A percentile compares a stretch with the other conserved stretches of the same genome.
These are phyloP conservation scores for Candida maesae DNA, from an alignment of 805 yeast species.

Conservation along the genomic window DNA sequence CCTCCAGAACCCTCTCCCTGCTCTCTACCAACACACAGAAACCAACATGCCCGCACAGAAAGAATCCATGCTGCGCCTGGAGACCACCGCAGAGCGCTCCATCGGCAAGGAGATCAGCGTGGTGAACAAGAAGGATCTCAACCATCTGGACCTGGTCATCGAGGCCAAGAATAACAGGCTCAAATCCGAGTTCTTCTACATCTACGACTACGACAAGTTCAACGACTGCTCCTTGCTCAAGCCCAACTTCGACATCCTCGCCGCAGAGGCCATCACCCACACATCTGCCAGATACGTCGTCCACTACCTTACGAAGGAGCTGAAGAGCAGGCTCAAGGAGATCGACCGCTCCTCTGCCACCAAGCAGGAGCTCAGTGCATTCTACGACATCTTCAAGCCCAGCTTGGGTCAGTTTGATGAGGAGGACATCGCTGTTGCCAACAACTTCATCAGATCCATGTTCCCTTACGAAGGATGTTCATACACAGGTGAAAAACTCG, in stretches of 20 bases:
- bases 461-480: slow-evolving; percentile 38
- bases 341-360: slow-evolving; percentile 18
- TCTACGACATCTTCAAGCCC: slow-evolving; percentile 32
- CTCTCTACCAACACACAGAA: too few relatives aligned
- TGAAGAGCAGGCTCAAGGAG: slow-evolving; percentile 26
- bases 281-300: slow-evolving; percentile 33
- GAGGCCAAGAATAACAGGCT: slow-evolving; percentile 29
- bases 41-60: slow-evolving; percentile 6
- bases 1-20: background rate
- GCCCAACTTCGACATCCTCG: slow-evolving; percentile 23
- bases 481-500: slow-evolving; percentile 29
- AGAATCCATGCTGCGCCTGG: slow-evolving; percentile 14
- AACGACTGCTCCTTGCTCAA: slow-evolving; percentile 26
- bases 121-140: slow-evolving; percentile 23
- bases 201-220: slow-evolving; percentile 31
- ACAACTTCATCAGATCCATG: slow-evolving; percentile 26
- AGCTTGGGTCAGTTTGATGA: slow-evolving; percentile 32
- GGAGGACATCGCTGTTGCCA: slow-evolving; percentile 28
- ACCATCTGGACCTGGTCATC: slow-evolving; percentile 26
- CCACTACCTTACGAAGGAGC: slow-evolving; percentile 30
- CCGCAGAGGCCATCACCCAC: slow-evolving; percentile 26
- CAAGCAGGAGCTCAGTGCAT: slow-evolving; percentile 19
- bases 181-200: slow-evolving; percentile 29
- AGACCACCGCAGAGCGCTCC: slow-evolving; percentile 24
- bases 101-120: slow-evolving; percentile 27